These are phyloP conservation scores for Mycena epipterygia DNA, from an alignment of 768 basidiomycete species.

Conservation along the genomic window DNA sequence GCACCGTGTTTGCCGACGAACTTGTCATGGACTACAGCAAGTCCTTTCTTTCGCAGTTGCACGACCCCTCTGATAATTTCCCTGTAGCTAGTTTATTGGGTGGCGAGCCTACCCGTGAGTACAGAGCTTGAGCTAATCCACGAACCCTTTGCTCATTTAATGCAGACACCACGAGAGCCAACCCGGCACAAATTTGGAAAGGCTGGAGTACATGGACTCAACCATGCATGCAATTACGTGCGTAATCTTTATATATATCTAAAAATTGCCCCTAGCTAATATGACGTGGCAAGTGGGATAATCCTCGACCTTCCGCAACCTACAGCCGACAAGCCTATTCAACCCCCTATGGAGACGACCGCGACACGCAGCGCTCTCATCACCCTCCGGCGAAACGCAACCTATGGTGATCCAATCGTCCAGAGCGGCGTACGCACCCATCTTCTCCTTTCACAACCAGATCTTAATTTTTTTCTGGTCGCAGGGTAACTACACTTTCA, in stretches of 20 bases:
- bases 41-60: background rate
- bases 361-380: background rate
- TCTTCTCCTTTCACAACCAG: background rate
- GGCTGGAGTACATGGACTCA: constrained; percentile 5
- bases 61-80: background rate
- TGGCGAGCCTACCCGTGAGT: constrained; percentile 5
- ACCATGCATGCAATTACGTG: background rate
- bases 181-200: constrained; percentile 6
- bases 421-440: background rate
- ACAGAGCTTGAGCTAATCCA: background rate
- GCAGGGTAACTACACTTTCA: background rate
- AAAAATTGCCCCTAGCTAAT: background rate
- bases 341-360: background rate
- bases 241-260: background rate
- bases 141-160: background rate
- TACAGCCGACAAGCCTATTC: background rate
- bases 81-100: background rate
- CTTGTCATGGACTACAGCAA: constrained; percentile 16
- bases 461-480: background rate
- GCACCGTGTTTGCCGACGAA: background rate
- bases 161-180: background rate
- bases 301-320: constrained; percentile 10
- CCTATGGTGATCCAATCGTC: background rate
- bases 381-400: background rate
- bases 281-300: background rate